Percentiles rank a stretch among this genome's conserved stretches.
Conservation (phyloP, 148 eudicot species). For the Diospyros lotus region DNA sequence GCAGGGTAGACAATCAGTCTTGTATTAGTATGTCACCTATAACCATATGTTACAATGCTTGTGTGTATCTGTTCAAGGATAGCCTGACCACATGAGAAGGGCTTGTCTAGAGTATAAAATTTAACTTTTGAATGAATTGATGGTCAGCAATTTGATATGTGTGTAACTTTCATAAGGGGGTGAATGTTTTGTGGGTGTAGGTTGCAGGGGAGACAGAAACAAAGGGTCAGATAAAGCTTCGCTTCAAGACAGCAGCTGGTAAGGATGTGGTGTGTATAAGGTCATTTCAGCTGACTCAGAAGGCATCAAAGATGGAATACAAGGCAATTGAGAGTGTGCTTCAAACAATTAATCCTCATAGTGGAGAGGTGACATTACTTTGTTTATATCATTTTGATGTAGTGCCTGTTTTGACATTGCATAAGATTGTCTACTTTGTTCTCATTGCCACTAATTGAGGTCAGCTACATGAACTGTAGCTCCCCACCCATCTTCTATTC, state of each 20-base stretch:
- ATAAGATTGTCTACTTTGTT: neutral
- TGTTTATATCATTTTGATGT: neutral
- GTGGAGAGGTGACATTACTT: slow-evolving; percentile 70
- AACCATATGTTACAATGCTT: no score
- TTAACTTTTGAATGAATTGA: no score
- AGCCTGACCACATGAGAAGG: no score
- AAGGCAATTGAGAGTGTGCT: slow-evolving; percentile 97
- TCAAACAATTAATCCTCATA: slow-evolving; percentile 93
- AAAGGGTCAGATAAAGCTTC: slow-evolving; percentile 93
- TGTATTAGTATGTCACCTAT: no score
- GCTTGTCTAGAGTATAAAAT: no score
- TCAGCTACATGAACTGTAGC: no score
- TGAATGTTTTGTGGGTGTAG: slow-evolving; percentile 29
- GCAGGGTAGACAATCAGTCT: no score
- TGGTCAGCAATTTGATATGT: no score
- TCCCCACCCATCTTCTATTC: no score
- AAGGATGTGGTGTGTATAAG: slow-evolving; percentile 97
- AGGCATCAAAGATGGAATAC: slow-evolving; percentile 94
- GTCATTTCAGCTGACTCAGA: slow-evolving; percentile 94
- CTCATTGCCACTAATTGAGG: neutral
- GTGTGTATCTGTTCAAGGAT: no score
- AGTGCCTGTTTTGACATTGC: neutral
- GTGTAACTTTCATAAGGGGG: neutral
- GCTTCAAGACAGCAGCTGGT: slow-evolving; percentile 92
- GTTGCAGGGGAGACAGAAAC: slow-evolving; percentile 99